Evolutionary conservation across 192 early-diverging fungal genomes (phyloP).

Genomic region (Coemansia javaensis): DNA sequence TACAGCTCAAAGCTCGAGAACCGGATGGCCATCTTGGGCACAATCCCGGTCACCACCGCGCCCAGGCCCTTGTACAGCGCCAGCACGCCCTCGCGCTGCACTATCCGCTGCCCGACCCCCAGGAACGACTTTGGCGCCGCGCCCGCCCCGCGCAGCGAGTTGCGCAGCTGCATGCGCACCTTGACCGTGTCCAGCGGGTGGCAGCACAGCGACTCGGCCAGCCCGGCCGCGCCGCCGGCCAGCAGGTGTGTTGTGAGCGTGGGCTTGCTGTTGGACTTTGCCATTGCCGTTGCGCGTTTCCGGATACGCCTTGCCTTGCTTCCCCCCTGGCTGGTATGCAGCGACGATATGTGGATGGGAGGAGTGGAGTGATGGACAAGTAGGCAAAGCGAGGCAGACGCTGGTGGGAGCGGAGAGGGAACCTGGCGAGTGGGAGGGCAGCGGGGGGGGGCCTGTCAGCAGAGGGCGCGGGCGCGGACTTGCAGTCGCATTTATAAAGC

Average conservation of each 20-base stretch:
- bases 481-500: too few species aligned
- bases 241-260: slow-evolving; percentile 75
- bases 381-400: too few species aligned
- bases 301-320: too few species aligned
- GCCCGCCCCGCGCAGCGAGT: slow-evolving; percentile 41
- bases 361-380: too few species aligned
- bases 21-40: slow-evolving; percentile 99
- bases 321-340: too few species aligned
- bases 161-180: slow-evolving; percentile 91
- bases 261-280: slow-evolving; percentile 35
- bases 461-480: too few species aligned
- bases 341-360: too few species aligned
- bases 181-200: slow-evolving; percentile 98
- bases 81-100: slow-evolving; percentile 78
- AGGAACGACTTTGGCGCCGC: slow-evolving; percentile 59
- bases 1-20: slow-evolving; percentile 95
- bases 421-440: too few species aligned
- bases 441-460: too few species aligned
- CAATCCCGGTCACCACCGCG: slow-evolving; percentile 92
- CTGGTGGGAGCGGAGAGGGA: too few species aligned
- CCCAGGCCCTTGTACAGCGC: slow-evolving; percentile 97
- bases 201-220: slow-evolving; percentile 83
- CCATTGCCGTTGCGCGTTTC: neutral
- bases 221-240: slow-evolving; percentile 88
- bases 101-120: slow-evolving; percentile 78